Evolutionary conservation across 371 early-diverging fungal genomes (phyloP), one percentile per base, ranked within the genome.

Genomic region (Lichtheimia ornata): DNA sequence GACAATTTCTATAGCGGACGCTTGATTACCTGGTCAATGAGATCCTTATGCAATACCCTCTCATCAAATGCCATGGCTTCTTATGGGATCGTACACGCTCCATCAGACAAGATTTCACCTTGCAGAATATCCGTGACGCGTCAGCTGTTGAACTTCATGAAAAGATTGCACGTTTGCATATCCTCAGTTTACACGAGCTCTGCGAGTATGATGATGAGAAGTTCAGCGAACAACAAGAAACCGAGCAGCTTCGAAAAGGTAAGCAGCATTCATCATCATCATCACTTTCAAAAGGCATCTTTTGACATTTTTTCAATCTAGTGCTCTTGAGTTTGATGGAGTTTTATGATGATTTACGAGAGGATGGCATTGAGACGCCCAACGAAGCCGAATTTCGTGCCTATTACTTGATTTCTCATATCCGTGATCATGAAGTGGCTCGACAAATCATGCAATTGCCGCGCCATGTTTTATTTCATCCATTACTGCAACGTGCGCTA

Each of bases 371-470:
- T 4, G 60, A 60, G 4, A 84, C 84, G 41, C 81, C 84, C 0
- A 94, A 95, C 53, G 95, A 96, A 74, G 82, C 94, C 4, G 95
- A 96, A 70, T 95, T 96, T 65, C 83, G 90, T 25, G 94, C 94
- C 0, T 95, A 95, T 73, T 84, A 91, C 59, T 76, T 96, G 11
- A 75, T 93, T 7, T 75, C 87, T 5, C 91, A 93, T 56, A 63
- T 90, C 43, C 84, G 81, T 59, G 88, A 91, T 62, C 77, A 84
- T 20, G 93, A 92, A 53, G 74, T 88, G 55, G 72, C 79, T 18
- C 85, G 88, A 1, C 83, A 82, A 45, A 81, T 84, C 1, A 87
- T 88, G 55, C 68, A 78, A 4, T 72, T 89, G 7, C 88, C 87
- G 0, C 61, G 59, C 0, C 69, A 77, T 44, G 67, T 90, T 4